Conservation (phyloP, 257 asterid genomes). For the Gynochthodes officinalis region DNA sequence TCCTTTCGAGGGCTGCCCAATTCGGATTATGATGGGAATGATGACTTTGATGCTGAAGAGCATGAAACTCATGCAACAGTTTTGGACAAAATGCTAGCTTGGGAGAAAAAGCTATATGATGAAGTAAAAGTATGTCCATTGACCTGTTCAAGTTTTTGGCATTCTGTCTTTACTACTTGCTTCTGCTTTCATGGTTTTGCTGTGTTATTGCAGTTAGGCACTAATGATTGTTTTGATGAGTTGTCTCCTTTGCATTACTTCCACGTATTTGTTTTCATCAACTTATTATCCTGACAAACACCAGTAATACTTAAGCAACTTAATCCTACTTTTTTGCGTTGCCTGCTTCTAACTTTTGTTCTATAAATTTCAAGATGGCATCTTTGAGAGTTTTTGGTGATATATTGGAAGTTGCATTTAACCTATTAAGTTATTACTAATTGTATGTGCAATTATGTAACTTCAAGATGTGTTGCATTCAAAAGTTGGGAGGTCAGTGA, state of each 20-base stretch:
- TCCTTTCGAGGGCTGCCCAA: constrained; percentile 68
- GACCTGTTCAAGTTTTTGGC: background rate
- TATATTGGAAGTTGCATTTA: background rate
- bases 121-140: constrained; percentile 79
- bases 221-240: background rate
- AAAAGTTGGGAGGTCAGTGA: background rate
- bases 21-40: constrained; percentile 48
- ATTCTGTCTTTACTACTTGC: background rate
- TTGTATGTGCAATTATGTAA: background rate
- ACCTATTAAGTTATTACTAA: background rate
- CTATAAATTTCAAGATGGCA: too few relatives aligned
- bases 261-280: background rate
- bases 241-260: background rate
- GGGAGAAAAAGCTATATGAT: constrained; percentile 98
- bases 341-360: background rate
- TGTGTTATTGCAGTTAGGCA: background rate
- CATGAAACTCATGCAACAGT: constrained; percentile 94
- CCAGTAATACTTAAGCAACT: too few relatives aligned
- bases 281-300: too few relatives aligned
- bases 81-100: constrained; percentile 98
- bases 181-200: background rate
- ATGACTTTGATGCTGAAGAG: constrained; percentile 89
- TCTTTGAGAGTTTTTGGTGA: background rate
- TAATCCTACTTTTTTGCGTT: background rate
- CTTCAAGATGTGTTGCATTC: background rate